phyloP scores from a whole-genome alignment of 176 grass and related monocot genomes.

The Saccharum officinarum region DNA sequence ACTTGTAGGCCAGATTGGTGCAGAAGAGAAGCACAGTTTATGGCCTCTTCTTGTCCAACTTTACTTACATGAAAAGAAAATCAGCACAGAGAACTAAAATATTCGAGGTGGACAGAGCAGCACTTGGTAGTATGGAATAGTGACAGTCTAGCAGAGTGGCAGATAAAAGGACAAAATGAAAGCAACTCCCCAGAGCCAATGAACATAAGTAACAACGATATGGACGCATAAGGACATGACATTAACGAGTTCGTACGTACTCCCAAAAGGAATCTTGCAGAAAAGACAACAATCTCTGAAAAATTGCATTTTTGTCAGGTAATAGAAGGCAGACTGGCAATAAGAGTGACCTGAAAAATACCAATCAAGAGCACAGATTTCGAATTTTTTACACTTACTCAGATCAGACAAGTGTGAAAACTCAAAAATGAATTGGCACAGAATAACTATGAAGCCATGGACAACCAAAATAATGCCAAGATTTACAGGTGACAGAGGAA shows the following conservation, averaged over 20 bases:
- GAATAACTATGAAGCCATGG: constrained; percentile 16
- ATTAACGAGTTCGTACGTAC: constrained; percentile 21
- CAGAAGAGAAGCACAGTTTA: neutral
- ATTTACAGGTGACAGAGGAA: constrained; percentile 38
- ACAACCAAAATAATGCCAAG: constrained; percentile 19
- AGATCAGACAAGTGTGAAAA: constrained; percentile 34
- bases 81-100: neutral
- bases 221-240: constrained; percentile 19
- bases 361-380: constrained; percentile 8
- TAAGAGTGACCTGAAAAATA: constrained; percentile 5
- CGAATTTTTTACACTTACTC: constrained; percentile 1
- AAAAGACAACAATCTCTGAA: constrained; percentile 17
- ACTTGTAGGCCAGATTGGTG: constrained; percentile 4
- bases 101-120: constrained; percentile 16
- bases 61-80: neutral
- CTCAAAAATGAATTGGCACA: neutral
- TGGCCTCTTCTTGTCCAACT: constrained; percentile 8
- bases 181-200: neutral
- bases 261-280: constrained; percentile 37
- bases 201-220: constrained; percentile 28
- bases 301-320: constrained; percentile 30
- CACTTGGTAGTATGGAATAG: constrained; percentile 20
- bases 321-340: neutral
- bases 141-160: neutral
- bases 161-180: constrained; percentile 9